Base-by-base conservation (phyloP, 768 basidiomycete species). In the Tulasnella sp. region DNA sequence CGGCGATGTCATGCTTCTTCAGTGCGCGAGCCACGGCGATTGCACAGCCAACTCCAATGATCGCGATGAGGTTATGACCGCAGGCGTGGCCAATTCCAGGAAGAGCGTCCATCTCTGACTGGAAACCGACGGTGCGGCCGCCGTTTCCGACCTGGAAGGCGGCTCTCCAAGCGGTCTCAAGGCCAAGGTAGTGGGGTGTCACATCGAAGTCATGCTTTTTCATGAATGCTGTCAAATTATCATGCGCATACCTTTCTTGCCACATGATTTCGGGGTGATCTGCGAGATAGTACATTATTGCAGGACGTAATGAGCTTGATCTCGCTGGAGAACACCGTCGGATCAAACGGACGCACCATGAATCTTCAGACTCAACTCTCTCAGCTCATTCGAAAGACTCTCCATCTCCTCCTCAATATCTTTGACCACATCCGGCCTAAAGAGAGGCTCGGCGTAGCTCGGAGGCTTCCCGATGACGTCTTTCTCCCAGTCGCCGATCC, bases 51-150 rank as follows among this genome's bases (percentile, higher is more conserved):
- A 92, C 88, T 3, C 91, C 91, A 69, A 83, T 76, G 34, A 92
- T 90, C 1, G 89, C 91, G 67, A 94, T 93, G 63, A 94, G 81
- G 76, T 93, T 93, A 77, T 94, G 91, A 3, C 91, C 91, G 76
- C 91, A 93, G 12, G 62, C 59, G 47, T 78, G 75, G 9, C 80
- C 80, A 44, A 80, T 81, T 9, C 85, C 77, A 5, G 78, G 77
- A 42, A 89, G 80, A 1, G 88, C 89, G 70, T 88, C 82, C 89
- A 90, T 91, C 80, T 93, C 91, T 17, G 91, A 92, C 78, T 94
- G 93, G 72, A 94, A 81, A 0, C 91, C 91, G 36, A 93, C 85
- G 0, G 85, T 87, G 67, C 87, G 84, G 6, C 90, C 90, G 8
- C 89, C 90, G 35, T 81, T 78, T 14, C 89, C 89, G 75, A 88